Evolutionary conservation across 768 basidiomycete genomes (phyloP).

Genomic region (Daedaleopsis sinensis): DNA sequence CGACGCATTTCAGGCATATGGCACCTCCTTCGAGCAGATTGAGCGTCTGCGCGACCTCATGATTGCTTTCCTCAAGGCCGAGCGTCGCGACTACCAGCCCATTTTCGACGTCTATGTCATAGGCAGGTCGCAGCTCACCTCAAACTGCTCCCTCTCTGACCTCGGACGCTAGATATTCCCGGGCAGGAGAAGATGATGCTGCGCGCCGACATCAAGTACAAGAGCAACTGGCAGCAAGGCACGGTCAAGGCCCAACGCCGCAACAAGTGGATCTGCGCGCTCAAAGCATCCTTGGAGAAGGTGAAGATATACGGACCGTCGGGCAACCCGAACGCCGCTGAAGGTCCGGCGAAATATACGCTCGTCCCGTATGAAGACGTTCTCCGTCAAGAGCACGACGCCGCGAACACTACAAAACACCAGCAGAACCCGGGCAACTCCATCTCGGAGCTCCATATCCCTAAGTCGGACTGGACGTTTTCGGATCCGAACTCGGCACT

Average conservation of each 20-base stretch:
- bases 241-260: constrained; percentile 73
- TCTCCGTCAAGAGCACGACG: constrained; percentile 30
- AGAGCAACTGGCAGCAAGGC: constrained; percentile 83
- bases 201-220: constrained; percentile 85
- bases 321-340: constrained; percentile 57
- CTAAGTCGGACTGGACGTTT: constrained; percentile 26
- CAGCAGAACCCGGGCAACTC: constrained; percentile 1
- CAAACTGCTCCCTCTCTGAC: neutral
- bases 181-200: constrained; percentile 79
- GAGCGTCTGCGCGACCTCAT: constrained; percentile 77
- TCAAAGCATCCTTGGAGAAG: constrained; percentile 73
- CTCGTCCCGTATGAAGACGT: constrained; percentile 74
- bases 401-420: constrained; percentile 2
- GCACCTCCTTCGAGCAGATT: constrained; percentile 80
- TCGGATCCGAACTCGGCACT: constrained; percentile 28
- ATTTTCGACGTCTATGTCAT: constrained; percentile 73
- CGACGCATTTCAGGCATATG: constrained; percentile 43
- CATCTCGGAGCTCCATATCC: constrained; percentile 18
- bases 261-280: constrained; percentile 91
- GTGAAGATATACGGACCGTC: constrained; percentile 69
- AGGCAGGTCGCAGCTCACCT: constrained; percentile 40
- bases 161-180: constrained; percentile 60
- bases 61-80: constrained; percentile 72
- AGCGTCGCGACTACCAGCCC: constrained; percentile 76
- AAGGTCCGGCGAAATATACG: constrained; percentile 63